Conservation (phyloP, 129 eudicot species). For the Flaveria sonorensis region DNA sequence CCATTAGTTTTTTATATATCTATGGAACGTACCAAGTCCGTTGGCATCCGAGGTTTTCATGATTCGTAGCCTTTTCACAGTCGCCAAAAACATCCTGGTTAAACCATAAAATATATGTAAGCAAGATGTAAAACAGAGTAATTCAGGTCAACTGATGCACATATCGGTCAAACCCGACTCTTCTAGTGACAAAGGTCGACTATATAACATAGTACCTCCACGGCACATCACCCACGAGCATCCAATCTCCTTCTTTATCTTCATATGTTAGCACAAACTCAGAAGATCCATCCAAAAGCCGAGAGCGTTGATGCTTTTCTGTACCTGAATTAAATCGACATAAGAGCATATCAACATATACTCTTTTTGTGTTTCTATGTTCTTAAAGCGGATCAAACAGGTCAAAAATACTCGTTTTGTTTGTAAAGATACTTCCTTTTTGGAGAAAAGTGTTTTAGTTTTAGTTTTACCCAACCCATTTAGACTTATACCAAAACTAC, state of each 20-base stretch:
- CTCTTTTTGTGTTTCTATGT: too few relatives aligned
- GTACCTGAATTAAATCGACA: conserved; percentile 36
- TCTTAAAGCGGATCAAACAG: background rate
- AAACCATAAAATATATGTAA: conserved; percentile 20
- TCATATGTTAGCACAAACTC: conserved; percentile 98
- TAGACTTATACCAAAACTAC: background rate
- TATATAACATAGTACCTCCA: conserved; percentile 62
- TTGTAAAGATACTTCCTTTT: background rate
- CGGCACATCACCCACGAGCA: conserved; percentile 99
- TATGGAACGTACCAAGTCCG: conserved; percentile 61
- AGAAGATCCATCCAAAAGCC: conserved; percentile 89
- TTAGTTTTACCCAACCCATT: background rate
- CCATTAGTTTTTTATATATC: too few relatives aligned
- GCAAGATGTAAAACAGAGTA: background rate
- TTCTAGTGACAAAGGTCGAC: conserved; percentile 17
- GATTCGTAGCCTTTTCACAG: conserved; percentile 83
- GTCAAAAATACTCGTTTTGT: background rate
- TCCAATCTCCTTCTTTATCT: conserved; percentile 98
- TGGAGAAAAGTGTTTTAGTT: background rate
- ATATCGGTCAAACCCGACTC: background rate
- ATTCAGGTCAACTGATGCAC: background rate
- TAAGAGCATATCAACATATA: background rate
- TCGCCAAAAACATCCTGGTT: conserved; percentile 73
- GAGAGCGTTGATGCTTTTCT: conserved; percentile 57
- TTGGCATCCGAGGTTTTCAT: conserved; percentile 87